Evolutionary conservation across 768 basidiomycete genomes (phyloP), one percentile per base, ranked within the genome.

Genomic region (Tephrocybe sp.): DNA sequence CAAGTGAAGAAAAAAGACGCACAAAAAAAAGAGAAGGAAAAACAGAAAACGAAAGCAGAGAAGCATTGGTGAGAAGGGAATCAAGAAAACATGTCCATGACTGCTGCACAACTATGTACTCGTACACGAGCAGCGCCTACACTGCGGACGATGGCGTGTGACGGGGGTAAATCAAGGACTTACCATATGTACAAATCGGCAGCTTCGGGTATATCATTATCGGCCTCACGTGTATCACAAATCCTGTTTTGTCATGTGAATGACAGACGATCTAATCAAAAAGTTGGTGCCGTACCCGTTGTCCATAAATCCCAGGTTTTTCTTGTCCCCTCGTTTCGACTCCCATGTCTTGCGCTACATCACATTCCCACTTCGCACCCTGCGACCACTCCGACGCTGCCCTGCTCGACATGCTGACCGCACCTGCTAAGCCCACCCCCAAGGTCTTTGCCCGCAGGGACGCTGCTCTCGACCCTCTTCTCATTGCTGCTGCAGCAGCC

Each of bases 401-500:
- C 34, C 68, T 92, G 4, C 82, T 91, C 50, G 80, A 90, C 48
- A 54, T 84, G 20, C 75, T 91, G 46, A 83, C 87, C 6, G 80
- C 75, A 34, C 73, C 85, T 48, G 49, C 65, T n/a, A 64, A 75
- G 42, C 67, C 70, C 25, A 59, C 66, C 24, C 53, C 72, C 51
- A 76, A 73, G 59, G 58, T 63, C 24, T 77, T 85, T 58, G 72
- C 78, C 33, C 74, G 85, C 39, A 76, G 86, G 36, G 88, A 92
- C 65, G 83, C 87, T 5, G 79, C 82, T 0, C 77, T 93, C 34
- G 90, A 93, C 62, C 86, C 90, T 17, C 73, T 93, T 5, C 73
- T 93, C 47, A 79, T 93, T 48, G 90, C 88, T 24, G 86, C 87
- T 0, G 89, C 84, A 5, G 77, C 80, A 9, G 84, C 88, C 0